Evolutionary conservation across 2,329 filamentous ascomycete genomes (phyloP).

Genomic region (Colletotrichum liaoningense): DNA sequence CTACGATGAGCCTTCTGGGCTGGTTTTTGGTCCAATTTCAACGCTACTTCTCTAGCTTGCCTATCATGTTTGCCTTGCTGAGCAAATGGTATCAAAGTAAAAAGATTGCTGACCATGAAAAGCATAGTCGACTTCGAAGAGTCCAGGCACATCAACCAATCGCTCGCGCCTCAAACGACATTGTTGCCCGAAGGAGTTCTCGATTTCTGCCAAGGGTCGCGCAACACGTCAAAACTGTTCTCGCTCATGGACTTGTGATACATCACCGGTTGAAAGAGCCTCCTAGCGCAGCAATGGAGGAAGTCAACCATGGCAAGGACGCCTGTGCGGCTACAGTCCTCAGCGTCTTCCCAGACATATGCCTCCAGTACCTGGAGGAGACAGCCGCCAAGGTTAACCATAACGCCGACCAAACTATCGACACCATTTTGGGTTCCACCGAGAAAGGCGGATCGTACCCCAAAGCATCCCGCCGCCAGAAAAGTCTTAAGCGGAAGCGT

Average conservation of each 20-base stretch:
- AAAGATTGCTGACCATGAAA: neutral
- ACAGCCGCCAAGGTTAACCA: constrained; percentile 43
- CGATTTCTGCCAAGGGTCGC: neutral
- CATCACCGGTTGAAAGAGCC: no score
- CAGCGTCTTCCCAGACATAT: constrained; percentile 59
- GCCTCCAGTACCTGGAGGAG: constrained; percentile 48
- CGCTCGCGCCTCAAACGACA: neutral
- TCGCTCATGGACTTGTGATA: neutral
- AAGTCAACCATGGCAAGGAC: constrained; percentile 19
- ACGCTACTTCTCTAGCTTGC: neutral
- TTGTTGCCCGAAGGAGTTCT: neutral
- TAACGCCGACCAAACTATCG: constrained; percentile 46
- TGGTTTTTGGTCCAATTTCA: neutral
- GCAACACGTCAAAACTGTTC: neutral
- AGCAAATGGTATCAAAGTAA: neutral
- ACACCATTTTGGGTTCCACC: constrained; percentile 51
- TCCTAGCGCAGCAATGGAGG: constrained; percentile 14
- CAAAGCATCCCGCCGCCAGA: constrained; percentile 35
- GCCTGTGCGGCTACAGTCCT: constrained; percentile 45
- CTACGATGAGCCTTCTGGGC: neutral
- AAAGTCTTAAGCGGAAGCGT: constrained; percentile 56
- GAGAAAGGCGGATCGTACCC: constrained; percentile 54
- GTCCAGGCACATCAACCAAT: neutral
- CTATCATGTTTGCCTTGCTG: neutral
- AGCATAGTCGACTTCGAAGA: neutral